Base-by-base conservation (phyloP, 2,329 filamentous ascomycete species). In the Leptographium radiaticola region DNA sequence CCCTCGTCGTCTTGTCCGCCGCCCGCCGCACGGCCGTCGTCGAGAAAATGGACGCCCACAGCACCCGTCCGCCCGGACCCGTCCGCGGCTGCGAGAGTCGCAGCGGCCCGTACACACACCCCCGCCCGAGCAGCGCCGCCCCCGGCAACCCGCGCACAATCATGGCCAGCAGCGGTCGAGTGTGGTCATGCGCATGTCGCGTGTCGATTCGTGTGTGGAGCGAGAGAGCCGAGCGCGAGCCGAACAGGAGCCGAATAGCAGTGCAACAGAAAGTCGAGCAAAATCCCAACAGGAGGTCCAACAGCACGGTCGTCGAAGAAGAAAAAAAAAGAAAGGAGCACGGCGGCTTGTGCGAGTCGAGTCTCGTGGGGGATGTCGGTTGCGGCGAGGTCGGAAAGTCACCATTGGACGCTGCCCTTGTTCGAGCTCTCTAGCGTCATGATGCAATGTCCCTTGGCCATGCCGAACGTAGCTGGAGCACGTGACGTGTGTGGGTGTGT, bases 381-480 rank as follows among this genome's bases (percentile, higher is more conserved):
- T 5, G 25, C 25, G 25, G 25, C 25, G 25, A 2, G 25, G 25
- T 25, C 25, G 25, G 25, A 25, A 2, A 25, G 2, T 25, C 25
- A 25, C 25, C 25, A 25, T 25, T 25, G 25, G 25, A 25, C 25
- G 25, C 25, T 25, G 25, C 25, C 5, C 25, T 25, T 25, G 25
- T 25, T 25, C 16, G n/a, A 36, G 48, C 34, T 47, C 48, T 52
- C 40, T 50, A 30, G 43, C 55, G 40, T n/a, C 15, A 57, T 57
- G 55, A 57, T 57, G 55, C 55, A 57, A 57, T 57, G 55, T 50
- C 46, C 55, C 55, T 44, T 53, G 20, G 25, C 12, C 50, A 54
- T 54, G 52, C 52, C 46, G 53, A 51, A 30, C 15, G 20, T 25
- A 5, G 25, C 25, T 5, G 25, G 3, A 5, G 53, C 49, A 55